Base-by-base conservation (phyloP, 768 basidiomycete genomes). In the Kwoniella bestiolae region DNA sequence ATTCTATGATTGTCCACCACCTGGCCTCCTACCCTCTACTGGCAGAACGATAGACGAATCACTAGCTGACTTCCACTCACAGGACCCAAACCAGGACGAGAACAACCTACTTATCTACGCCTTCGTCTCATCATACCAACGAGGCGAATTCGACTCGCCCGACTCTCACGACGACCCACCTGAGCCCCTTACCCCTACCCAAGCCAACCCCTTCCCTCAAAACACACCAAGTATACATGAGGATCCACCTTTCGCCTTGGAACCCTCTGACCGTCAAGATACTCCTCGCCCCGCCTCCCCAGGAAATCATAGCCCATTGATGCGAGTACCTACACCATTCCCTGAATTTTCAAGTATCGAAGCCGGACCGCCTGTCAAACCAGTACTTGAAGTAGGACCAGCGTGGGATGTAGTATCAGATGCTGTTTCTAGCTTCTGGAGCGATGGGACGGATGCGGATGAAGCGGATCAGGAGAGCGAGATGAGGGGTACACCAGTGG, bases 401-500 rank as follows among this genome's bases (percentile, higher is more conserved):
- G 62, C 62, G 26, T 63, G 35, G 26, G 62, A 63, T 38, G 53
- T 63, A 7, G 52, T 63, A 4, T 63, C 62, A 5, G 62, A 63
- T 49, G 62, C 53, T 9, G 34, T 56, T 9, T 63, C 62, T 3
- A 56, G 52, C 28, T 55, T 55, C 23, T 63, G 62, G 62, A 55
- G 28, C 25, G 62, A 63, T 34, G 62, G 53, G 14, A 55, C 59
- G 34, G 51, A 55, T 50, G 65, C 47, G 3, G 58, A 55, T 12
- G 46, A 59, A 28, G 59, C 59, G 2, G 59, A 66, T 56, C 50
- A 55, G 16, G 65, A 66, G 45, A 46, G 38, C n/a, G 32, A 51
- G 11, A 55, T 25, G 11, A 44, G 31, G 28, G 34, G 21, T 0
- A 59, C 58, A 7, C 56, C 51, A 6, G 25, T n/a, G 25, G 61